A percentile compares a stretch with the other conserved stretches of the same genome.
phyloP scores from a whole-genome alignment of 2,329 filamentous ascomycete genomes.

The Zymoseptoria ardabiliae region DNA sequence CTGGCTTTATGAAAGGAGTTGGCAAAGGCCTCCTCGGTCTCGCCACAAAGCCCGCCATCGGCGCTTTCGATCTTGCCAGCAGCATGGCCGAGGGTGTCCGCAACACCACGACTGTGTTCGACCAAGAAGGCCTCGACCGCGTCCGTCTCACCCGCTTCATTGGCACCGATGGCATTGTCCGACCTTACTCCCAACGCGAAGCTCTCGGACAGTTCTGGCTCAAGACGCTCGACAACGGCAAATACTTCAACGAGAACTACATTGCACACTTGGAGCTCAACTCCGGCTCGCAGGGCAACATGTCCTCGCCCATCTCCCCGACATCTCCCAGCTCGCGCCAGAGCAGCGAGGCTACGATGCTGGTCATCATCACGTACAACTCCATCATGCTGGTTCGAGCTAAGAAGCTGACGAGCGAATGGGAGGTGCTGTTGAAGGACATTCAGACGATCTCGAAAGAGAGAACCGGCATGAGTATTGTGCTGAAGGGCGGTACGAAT shows the following conservation, averaged over 20 bases:
- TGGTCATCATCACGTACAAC: constrained; percentile 55
- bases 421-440: constrained; percentile 93
- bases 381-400: constrained; percentile 86
- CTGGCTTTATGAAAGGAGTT: constrained; percentile 95
- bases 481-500: constrained; percentile 81
- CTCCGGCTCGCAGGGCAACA: constrained; percentile 59
- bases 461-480: constrained; percentile 83
- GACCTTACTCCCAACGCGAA: constrained; percentile 89
- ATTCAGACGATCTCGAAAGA: constrained; percentile 97
- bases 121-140: constrained; percentile 86
- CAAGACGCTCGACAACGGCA: constrained; percentile 94
- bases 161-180: constrained; percentile 83
- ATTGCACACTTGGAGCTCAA: constrained; percentile 86
- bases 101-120: constrained; percentile 97
- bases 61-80: constrained; percentile 91
- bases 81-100: constrained; percentile 96
- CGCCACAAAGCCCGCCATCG: constrained; percentile 95
- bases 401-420: constrained; percentile 78
- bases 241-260: constrained; percentile 96
- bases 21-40: constrained; percentile 90
- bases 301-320: constrained; percentile 6
- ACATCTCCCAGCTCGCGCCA: constrained; percentile 8
- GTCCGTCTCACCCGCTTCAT: constrained; percentile 92
- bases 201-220: constrained; percentile 97
- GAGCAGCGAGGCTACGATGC: constrained; percentile 47